These are phyloP conservation scores for Pythium aristosporum DNA, from an alignment of 352 stramenopile genomes.

Conservation along the genomic window DNA sequence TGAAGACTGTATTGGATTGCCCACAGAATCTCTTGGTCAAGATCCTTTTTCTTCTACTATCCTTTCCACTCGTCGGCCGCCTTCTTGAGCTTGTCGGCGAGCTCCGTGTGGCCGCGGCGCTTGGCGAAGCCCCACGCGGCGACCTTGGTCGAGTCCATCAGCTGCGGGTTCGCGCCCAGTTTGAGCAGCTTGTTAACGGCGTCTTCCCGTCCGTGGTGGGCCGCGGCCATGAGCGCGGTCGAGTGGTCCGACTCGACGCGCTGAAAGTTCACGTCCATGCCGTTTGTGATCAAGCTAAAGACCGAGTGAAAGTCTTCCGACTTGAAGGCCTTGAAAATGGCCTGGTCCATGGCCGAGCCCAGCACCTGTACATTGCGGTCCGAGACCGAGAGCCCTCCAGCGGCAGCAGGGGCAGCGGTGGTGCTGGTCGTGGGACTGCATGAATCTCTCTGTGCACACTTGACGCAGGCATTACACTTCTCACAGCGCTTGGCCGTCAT, in stretches of 20 bases:
- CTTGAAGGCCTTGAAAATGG: conserved; percentile 78
- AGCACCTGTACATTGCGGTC: conserved; percentile 77
- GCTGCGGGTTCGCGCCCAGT: conserved; percentile 61
- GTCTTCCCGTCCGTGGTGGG: conserved; percentile 79
- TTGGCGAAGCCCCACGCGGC: conserved; percentile 75
- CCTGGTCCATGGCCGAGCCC: conserved; percentile 80
- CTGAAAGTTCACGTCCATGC: conserved; percentile 87
- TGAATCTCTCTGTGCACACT: conserved; percentile 69
- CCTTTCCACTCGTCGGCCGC: conserved; percentile 58
- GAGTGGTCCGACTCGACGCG: conserved; percentile 74
- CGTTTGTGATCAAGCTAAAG: conserved; percentile 79
- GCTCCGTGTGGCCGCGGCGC: conserved; percentile 54
- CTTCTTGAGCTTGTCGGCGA: conserved; percentile 75
- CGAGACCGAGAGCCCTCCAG: conserved; percentile 52
- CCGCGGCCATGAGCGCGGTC: conserved; percentile 74
- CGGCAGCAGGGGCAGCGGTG: neutral
- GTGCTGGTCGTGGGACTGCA: conserved; percentile 34
- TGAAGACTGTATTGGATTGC: neutral
- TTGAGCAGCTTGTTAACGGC: conserved; percentile 59
- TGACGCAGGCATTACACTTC: conserved; percentile 63
- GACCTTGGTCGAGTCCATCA: conserved; percentile 52
- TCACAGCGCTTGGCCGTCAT: conserved; percentile 80
- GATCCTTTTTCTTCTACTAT: neutral
- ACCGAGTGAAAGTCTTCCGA: conserved; percentile 78
- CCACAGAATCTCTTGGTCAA: neutral